These are phyloP conservation scores for Hypoxylon rickii DNA, from an alignment of 495 filamentous ascomycete genomes.

Conservation along the genomic window DNA sequence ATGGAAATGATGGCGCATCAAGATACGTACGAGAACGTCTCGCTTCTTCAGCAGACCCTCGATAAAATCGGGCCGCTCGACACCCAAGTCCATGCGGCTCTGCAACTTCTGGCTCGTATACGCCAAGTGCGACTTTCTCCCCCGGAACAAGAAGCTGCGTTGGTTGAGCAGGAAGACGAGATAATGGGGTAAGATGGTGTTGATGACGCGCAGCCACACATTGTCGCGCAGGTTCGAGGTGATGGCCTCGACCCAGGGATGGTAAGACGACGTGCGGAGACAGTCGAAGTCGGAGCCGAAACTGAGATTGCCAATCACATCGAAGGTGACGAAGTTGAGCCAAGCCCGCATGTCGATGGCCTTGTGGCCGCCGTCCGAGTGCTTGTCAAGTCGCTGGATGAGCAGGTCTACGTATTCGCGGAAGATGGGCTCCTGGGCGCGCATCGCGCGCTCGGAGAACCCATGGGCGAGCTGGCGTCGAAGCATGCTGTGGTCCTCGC, in stretches of 20 bases:
- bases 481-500: slow-evolving; percentile 49
- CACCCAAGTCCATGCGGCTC: slow-evolving; percentile 45
- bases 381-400: slow-evolving; percentile 47
- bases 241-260: slow-evolving; percentile 60
- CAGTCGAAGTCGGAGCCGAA: slow-evolving; percentile 64
- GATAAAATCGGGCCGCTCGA: slow-evolving; percentile 52
- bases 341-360: slow-evolving; percentile 54
- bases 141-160: slow-evolving; percentile 27
- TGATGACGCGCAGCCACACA: slow-evolving; percentile 37
- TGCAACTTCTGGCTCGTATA: slow-evolving; percentile 46
- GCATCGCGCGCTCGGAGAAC: slow-evolving; percentile 56
- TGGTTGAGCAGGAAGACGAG: slow-evolving; percentile 11
- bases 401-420: slow-evolving; percentile 51
- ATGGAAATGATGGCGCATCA: no score
- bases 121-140: slow-evolving; percentile 42
- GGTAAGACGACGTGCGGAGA: slow-evolving; percentile 51
- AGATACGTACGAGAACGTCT: slow-evolving; percentile 46
- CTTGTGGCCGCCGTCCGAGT: slow-evolving; percentile 28
- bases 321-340: slow-evolving; percentile 66
- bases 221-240: slow-evolving; percentile 45
- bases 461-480: slow-evolving; percentile 57
- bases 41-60: slow-evolving; percentile 54
- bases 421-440: slow-evolving; percentile 53
- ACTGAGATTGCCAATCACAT: slow-evolving; percentile 63
- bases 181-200: slow-evolving; percentile 30